Base-by-base conservation (phyloP, 768 basidiomycete species). In the Auriscalpium microsporum region DNA sequence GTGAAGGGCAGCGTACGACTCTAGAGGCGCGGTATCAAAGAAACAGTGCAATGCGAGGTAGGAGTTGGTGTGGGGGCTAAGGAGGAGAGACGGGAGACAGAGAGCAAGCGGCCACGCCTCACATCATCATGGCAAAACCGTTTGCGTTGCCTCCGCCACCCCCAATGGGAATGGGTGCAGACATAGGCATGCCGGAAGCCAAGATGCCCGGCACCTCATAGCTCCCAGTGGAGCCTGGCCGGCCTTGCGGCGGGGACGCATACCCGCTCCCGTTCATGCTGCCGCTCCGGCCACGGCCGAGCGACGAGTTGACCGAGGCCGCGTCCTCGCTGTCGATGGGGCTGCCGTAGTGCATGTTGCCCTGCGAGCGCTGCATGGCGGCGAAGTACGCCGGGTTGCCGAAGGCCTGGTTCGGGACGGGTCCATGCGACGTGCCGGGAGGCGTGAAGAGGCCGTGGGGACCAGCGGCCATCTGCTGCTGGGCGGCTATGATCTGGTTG, bases 111-210 rank as follows among this genome's bases (percentile, higher is more conserved):
- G 21, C 48, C 7, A 48, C 48, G 53, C 44, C 57, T 59, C 51
- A 70, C 61, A 71, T 63, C 60, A 76, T 60, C 69, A 76, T 74
- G 35, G 67, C 66, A 65, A 73, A 76, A 54, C 68, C 73, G 44
- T 67, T 68, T 52, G 58, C 62, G 57, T 69, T 73, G 53, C 73
- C 65, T 14, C 40, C 14, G 49, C 69, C 71, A 51, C 72, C 69
- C 37, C 74, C 67, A 48, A 69, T 71, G 58, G 58, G 56, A 54
- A 77, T 73, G 10, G 75, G 67, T 19, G 65, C 60, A 48, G 64
- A 55, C 37, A 64, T 42, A 3, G 58, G 58, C n/a, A 60, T 46
- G 7, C 57, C 50, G 35, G 54, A 50, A 56, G 57, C 55, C 51
- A 64, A 47, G 35, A 63, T 56, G 61, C 61, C 59, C 14, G 67